Conservation (phyloP, 495 filamentous ascomycete species). For the Hyphodiscus hymeniophilus region DNA sequence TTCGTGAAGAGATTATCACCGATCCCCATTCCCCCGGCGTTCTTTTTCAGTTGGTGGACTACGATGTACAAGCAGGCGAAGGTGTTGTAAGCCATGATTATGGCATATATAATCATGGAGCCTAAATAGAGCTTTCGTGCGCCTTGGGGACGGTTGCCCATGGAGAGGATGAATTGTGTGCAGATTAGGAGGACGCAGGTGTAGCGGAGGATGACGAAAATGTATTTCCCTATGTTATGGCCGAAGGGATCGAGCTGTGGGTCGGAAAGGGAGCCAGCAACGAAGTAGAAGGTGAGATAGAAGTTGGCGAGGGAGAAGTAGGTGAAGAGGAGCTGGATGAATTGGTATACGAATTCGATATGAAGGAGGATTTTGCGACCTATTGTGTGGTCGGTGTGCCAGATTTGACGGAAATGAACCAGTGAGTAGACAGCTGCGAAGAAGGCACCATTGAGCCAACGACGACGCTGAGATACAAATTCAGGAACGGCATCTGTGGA, state of each 20-base stretch:
- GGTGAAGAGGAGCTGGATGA: constrained; percentile 84
- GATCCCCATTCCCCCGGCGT: constrained; percentile 40
- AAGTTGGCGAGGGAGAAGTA: constrained; percentile 99
- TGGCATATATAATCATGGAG: constrained; percentile 75
- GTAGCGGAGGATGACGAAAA: constrained; percentile 84
- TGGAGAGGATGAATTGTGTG: constrained; percentile 94
- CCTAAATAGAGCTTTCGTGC: constrained; percentile 85
- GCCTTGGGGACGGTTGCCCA: constrained; percentile 96
- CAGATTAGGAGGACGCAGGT: constrained; percentile 78
- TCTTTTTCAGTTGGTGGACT: constrained; percentile 60
- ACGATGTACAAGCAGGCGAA: constrained; percentile 85
- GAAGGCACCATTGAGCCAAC: constrained; percentile 98
- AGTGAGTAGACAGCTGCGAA: constrained; percentile 98
- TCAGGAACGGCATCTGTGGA: constrained; percentile 65
- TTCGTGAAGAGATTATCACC: constrained; percentile 90
- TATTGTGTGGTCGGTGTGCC: constrained; percentile 87
- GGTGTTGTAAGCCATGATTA: constrained; percentile 95
- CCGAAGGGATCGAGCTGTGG: constrained; percentile 80
- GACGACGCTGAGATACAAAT: constrained; percentile 89
- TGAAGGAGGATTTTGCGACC: constrained; percentile 85
- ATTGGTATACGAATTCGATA: constrained; percentile 94
- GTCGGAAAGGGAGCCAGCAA: constrained; percentile 88
- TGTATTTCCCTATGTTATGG: constrained; percentile 68
- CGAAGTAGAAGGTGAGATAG: constrained; percentile 98
- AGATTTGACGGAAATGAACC: constrained; percentile 88